These are phyloP conservation scores for Phaeosphaeria sp. DNA, from an alignment of 2,329 filamentous ascomycete genomes.

Conservation along the genomic window DNA sequence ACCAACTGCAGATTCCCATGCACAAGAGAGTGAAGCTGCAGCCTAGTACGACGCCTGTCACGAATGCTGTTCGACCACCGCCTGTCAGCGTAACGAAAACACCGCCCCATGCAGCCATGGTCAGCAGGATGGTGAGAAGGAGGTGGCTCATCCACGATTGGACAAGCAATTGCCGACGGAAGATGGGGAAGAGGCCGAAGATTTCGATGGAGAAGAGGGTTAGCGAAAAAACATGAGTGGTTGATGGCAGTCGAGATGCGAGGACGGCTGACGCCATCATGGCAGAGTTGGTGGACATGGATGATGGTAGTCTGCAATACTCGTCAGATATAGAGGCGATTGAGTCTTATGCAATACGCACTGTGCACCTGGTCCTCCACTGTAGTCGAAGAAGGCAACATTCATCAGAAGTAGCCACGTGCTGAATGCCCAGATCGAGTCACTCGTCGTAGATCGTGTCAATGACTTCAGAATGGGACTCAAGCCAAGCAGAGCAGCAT, in stretches of 20 bases:
- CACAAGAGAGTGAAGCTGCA: slow-evolving; percentile 75
- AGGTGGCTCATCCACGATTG: slow-evolving; percentile 84
- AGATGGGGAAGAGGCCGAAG: slow-evolving; percentile 97
- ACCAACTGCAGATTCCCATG: slow-evolving; percentile 97
- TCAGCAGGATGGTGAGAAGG: slow-evolving; percentile 74
- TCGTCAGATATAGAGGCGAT: background rate
- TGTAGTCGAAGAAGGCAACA: slow-evolving; percentile 98
- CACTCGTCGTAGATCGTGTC: slow-evolving; percentile 88
- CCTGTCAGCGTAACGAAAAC: slow-evolving; percentile 68
- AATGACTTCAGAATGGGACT: slow-evolving; percentile 96
- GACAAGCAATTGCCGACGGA: slow-evolving; percentile 84
- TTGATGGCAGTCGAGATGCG: slow-evolving; percentile 85
- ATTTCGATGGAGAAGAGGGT: slow-evolving; percentile 97
- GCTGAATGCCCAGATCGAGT: slow-evolving; percentile 97
- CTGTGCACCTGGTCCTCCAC: slow-evolving; percentile 68
- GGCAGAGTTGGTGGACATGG: slow-evolving; percentile 91
- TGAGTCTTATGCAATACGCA: slow-evolving; percentile 24
- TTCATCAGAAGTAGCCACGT: slow-evolving; percentile 94
- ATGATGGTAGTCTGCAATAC: slow-evolving; percentile 69
- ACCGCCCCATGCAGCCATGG: slow-evolving; percentile 80
- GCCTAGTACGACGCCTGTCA: slow-evolving; percentile 79
- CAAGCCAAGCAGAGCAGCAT: slow-evolving; percentile 87
- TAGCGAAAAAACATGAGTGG: slow-evolving; percentile 91
- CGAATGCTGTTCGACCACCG: slow-evolving; percentile 62
- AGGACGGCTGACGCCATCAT: slow-evolving; percentile 96